Conservation (phyloP, 1,284 basidiomycete genomes). For the Golubevia sp. region DNA sequence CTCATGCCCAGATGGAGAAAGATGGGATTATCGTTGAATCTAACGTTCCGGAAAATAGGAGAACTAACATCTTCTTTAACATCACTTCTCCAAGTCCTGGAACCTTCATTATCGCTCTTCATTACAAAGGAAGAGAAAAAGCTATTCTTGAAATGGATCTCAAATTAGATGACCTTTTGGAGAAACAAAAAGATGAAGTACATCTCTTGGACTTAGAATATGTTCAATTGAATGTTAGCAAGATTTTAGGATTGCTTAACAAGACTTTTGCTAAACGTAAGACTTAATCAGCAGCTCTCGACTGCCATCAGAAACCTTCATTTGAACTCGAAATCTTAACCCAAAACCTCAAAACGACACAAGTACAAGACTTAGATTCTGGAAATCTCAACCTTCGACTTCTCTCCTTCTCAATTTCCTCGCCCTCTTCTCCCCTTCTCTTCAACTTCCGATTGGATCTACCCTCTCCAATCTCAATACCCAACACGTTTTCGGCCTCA, state of each 20-base stretch:
- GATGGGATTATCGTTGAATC: conserved; percentile 50
- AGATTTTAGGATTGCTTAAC: conserved; percentile 51
- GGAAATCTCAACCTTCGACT: too few relatives aligned
- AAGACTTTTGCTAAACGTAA: conserved; percentile 30
- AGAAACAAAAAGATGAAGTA: conserved; percentile 55
- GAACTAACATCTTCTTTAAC: conserved; percentile 55
- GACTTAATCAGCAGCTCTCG: background rate
- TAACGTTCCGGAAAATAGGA: conserved; percentile 45
- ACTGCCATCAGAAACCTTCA: too few relatives aligned
- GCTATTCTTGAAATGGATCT: conserved; percentile 59
- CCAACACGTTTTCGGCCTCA: too few relatives aligned
- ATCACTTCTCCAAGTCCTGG: conserved; percentile 54
- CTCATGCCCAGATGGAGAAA: conserved; percentile 57
- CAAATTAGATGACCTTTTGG: conserved; percentile 58
- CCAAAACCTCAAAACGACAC: too few relatives aligned
- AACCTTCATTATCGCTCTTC: conserved; percentile 57
- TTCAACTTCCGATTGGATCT: background rate
- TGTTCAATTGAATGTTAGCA: conserved; percentile 51
- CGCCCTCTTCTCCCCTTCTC: background rate
- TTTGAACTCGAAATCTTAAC: too few relatives aligned
- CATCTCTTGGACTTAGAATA: conserved; percentile 55
- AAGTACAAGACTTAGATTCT: too few relatives aligned
- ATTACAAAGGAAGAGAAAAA: conserved; percentile 56
- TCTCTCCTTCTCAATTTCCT: background rate
- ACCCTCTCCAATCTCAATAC: too few relatives aligned